Percentiles rank a stretch among this genome's conserved stretches.
phyloP scores from a whole-genome alignment of 148 eudicot genomes.

The Cornus controversa region DNA sequence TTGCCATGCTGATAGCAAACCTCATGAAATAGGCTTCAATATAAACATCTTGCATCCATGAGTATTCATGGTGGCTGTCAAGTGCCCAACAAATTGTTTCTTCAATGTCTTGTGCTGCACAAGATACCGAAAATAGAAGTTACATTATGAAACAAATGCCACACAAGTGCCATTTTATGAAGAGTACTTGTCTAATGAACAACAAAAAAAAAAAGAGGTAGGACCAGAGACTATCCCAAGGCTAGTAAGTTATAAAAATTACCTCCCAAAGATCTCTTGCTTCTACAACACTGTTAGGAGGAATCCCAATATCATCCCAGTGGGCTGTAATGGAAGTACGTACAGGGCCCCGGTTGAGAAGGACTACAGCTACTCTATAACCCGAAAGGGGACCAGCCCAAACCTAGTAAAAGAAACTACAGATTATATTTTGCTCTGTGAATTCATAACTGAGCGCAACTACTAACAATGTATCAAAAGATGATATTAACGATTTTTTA shows the following conservation, averaged over 20 bases:
- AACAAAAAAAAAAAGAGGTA: too few relatives aligned
- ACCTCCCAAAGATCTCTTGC: slow-evolving; percentile 84
- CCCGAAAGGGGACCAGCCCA: slow-evolving; percentile 78
- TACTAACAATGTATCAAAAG: background rate
- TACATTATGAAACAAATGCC: background rate
- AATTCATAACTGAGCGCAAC: background rate
- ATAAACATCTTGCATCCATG: slow-evolving; percentile 68
- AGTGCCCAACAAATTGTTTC: slow-evolving; percentile 34
- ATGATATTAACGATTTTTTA: slow-evolving; percentile 9
- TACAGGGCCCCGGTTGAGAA: slow-evolving; percentile 44
- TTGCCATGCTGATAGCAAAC: background rate
- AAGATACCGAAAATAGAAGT: background rate
- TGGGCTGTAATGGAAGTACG: slow-evolving; percentile 48
- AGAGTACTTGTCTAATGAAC: background rate
- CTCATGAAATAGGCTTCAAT: slow-evolving; percentile 49
- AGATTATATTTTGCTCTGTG: background rate
- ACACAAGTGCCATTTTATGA: background rate
- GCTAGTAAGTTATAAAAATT: background rate
- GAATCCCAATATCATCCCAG: slow-evolving; percentile 78
- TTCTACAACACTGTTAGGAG: slow-evolving; percentile 38
- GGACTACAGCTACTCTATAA: slow-evolving; percentile 61
- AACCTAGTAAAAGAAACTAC: slow-evolving; percentile 26
- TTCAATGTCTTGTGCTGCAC: slow-evolving; percentile 60
- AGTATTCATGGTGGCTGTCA: slow-evolving; percentile 44
- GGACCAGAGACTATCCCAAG: background rate